Percentiles rank a stretch among this genome's conserved stretches.
These are phyloP conservation scores for Claviceps monticola DNA, from an alignment of 2,329 filamentous ascomycete genomes.

Conservation along the genomic window DNA sequence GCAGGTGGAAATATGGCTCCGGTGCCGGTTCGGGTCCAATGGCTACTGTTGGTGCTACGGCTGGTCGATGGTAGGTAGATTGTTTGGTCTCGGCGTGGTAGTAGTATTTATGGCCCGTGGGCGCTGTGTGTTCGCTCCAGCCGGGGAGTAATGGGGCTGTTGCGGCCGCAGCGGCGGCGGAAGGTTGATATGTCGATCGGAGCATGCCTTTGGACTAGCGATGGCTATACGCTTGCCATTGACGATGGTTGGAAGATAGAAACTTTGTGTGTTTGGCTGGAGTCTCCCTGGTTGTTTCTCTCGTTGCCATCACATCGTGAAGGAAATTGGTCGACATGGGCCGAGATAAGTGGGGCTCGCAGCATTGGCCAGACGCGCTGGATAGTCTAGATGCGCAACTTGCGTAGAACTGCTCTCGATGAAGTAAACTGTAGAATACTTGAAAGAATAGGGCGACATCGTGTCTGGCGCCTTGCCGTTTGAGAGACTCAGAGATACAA, in stretches of 20 bases:
- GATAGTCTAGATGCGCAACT: background rate
- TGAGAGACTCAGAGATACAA: too few species aligned
- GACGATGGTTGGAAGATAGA: background rate
- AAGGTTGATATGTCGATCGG: slow-evolving; percentile 61
- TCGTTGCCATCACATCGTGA: background rate
- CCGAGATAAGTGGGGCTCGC: background rate
- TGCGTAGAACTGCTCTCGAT: background rate
- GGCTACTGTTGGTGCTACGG: background rate
- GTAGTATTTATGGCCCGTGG: slow-evolving; percentile 77
- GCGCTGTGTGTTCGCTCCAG: slow-evolving; percentile 90
- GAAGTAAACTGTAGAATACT: too few species aligned
- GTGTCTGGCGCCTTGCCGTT: too few species aligned
- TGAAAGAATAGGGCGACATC: too few species aligned
- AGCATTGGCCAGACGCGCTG: background rate
- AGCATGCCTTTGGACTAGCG: slow-evolving; percentile 39
- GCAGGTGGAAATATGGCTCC: slow-evolving; percentile 15
- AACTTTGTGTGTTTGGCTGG: background rate
- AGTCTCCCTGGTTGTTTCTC: background rate
- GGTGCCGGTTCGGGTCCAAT: slow-evolving; percentile 18
- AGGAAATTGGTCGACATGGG: background rate
- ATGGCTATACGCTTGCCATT: background rate
- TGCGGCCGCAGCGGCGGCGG: slow-evolving; percentile 21
- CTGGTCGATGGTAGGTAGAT: slow-evolving; percentile 73
- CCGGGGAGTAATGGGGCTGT: slow-evolving; percentile 54
- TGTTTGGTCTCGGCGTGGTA: slow-evolving; percentile 71